Percentiles rank a stretch among this genome's conserved stretches.
Evolutionary conservation across 192 early-diverging fungal genomes (phyloP).

Genomic region (Chytriomyces sp.): DNA sequence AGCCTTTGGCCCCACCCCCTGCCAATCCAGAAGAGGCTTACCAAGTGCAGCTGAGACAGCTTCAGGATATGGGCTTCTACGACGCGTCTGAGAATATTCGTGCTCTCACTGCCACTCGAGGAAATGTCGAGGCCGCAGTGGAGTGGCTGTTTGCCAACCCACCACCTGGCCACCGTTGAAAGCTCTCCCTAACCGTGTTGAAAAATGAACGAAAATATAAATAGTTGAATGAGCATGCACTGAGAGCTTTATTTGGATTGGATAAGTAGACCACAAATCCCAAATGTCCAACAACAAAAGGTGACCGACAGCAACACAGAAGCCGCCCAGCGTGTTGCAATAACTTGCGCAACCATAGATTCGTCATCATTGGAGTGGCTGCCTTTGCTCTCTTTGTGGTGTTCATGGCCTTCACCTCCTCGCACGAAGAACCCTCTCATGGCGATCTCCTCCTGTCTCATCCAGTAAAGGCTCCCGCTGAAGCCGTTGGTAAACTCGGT

Average conservation of each 20-base stretch:
- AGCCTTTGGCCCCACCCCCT: constrained; percentile 40
- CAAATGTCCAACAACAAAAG: constrained; percentile 39
- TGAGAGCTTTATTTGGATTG: too few relatives aligned
- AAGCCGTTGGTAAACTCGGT: not conserved
- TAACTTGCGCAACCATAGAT: constrained; percentile 13
- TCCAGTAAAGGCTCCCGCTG: not conserved
- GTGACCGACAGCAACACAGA: constrained; percentile 1
- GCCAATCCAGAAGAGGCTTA: constrained; percentile 58
- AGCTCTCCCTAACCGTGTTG: too few relatives aligned
- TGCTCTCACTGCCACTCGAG: constrained; percentile 78
- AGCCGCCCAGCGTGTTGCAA: constrained; percentile 8
- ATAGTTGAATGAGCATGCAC: too few relatives aligned
- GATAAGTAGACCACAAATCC: too few relatives aligned
- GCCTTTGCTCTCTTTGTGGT: constrained; percentile 22
- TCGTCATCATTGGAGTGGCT: constrained; percentile 14
- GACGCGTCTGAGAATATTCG: constrained; percentile 89
- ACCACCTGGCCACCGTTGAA: constrained; percentile 40
- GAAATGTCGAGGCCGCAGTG: constrained; percentile 94
- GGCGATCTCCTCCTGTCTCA: constrained; percentile 14
- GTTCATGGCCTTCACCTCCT: constrained; percentile 31
- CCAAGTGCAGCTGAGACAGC: constrained; percentile 73
- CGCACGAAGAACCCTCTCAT: not conserved
- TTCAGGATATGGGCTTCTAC: constrained; percentile 97
- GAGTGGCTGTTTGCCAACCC: constrained; percentile 74
- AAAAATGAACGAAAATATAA: too few relatives aligned